Base-by-base conservation (phyloP, 176 grass and related monocot genomes). In the Pontederia crassipes region DNA sequence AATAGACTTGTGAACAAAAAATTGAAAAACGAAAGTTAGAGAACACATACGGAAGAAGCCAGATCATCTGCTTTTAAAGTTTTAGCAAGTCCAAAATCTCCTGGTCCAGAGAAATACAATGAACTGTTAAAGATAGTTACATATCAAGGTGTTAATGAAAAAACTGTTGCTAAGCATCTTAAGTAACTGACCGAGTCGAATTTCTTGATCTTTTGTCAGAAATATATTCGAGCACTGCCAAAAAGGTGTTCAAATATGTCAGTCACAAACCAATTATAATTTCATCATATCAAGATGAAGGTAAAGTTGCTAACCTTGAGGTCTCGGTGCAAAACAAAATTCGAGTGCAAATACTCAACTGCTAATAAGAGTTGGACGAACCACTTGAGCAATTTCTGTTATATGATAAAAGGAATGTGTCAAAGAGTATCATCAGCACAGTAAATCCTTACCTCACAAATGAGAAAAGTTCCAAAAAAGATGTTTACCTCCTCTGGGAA, bases 161-260 rank as follows among this genome's bases (percentile, higher is more conserved):
- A 1, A 45, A 10, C 12, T 62, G 32, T 45, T 10, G 26, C 10
- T 11, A 35, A 40, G 32, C 46, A 65, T 28, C 2, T 61, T 15
- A 49, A 54, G 71, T 54, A 73, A 83, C 88, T 81, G 86, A 99
- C 94, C 94, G 68, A 99, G 88, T 32, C 85, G 87, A 68, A 99
- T 77, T 52, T 99, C 82, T 16, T 99, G 94, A 79, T 93, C 85
- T 79, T 99, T 99, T 16, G 88, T 99, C 18, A 99, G 85, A 84
- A 99, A 99, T 82, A 93, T 99, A 66, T 98, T 98, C 77, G 88
- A 98, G 66, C 94, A 99, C 94, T 99, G 81, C 79, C 75, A 74
- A 71, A 12, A 74, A 75, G 28, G 60, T 64, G 54, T 27, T 67
- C 49, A 52, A 68, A 0, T 48, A 64, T 51, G 28, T 18, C 63